Conservation (phyloP, 2,329 filamentous ascomycete genomes). For the Phialophora chinensis region DNA sequence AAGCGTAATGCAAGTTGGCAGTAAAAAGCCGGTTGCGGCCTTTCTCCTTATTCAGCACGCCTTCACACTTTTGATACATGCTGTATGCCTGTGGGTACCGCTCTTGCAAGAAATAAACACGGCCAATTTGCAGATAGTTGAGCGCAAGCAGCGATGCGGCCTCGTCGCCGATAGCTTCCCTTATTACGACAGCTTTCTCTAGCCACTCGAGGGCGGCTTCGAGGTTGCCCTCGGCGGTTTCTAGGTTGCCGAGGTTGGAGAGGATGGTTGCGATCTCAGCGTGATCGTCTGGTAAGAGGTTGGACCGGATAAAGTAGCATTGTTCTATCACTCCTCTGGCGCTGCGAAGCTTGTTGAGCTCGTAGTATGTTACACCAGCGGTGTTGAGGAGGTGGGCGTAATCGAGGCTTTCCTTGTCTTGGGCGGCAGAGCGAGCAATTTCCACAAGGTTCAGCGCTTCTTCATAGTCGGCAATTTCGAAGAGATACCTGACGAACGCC, state of each 20-base stretch:
- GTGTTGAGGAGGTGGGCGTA: constrained; percentile 24
- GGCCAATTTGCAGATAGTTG: constrained; percentile 22
- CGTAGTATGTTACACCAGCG: constrained; percentile 11
- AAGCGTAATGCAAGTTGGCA: constrained; percentile 18
- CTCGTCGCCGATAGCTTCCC: constrained; percentile 15
- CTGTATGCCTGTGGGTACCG: constrained; percentile 9
- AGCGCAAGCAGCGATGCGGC: constrained; percentile 8
- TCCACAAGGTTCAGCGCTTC: constrained; percentile 14
- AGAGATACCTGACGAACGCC: constrained; percentile 21
- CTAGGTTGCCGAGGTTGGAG: constrained; percentile 25
- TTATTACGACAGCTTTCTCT: not conserved
- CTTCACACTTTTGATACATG: constrained; percentile 23
- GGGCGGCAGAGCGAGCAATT: constrained; percentile 9
- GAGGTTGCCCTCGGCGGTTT: constrained; percentile 18
- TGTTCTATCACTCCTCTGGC: constrained; percentile 6
- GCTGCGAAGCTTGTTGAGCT: constrained; percentile 19
- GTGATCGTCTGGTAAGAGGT: constrained; percentile 7
- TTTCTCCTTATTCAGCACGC: constrained; percentile 21
- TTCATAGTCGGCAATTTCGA: constrained; percentile 24
- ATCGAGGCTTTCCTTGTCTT: constrained; percentile 8
- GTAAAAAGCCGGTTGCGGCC: constrained; percentile 13
- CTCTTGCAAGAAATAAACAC: constrained; percentile 10
- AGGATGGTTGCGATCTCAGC: constrained; percentile 14
- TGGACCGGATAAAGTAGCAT: constrained; percentile 8
- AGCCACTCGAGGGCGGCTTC: constrained; percentile 9